Evolutionary conservation across 2,329 filamentous ascomycete genomes (phyloP), one percentile per base, ranked within the genome.

Genomic region (Apiospora arundinis): DNA sequence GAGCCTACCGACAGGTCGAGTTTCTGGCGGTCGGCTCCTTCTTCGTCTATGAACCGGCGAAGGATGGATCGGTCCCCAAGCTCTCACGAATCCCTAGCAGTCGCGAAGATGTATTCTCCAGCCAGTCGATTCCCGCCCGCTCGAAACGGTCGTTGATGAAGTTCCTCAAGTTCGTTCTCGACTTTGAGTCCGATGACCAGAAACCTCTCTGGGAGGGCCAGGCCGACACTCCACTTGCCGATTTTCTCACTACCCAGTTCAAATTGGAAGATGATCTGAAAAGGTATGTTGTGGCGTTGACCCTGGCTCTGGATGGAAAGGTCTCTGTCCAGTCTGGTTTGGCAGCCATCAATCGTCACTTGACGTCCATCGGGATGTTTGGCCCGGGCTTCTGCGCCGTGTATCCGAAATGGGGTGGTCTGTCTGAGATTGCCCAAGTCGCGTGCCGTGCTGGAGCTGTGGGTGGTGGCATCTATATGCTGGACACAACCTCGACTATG

Each of bases 11-110:
- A 28, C 95, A 98, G 83, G 88, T 99, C 66, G 95, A 98, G 79
- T 98, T 98, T 76, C 89, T 96, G 73, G 94, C 95, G 40, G 93
- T 98, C 37, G 95, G 95, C 37, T 95, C 93, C 71, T 98, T 95
- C 90, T 98, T 93, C 88, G 90, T 98, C 70, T 92, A 91, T 78
- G 85, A 87, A 72, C 78, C 82, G 0, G 78, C 78, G 37, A 45
- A 75, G 37, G 73, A 72, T 12, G 76, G 76, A 25, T 74, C 76
- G 18, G 74, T 77, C 21, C 67, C 78, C 48, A 77, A 76, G 52
- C 83, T 97, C 46, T 85, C 87, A 69, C 92, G 92, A 71, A 93
- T 98, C 68, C 95, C 96, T 0, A 95, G 93, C 74, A 95, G 93
- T 40, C 90, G 95, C 75, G 95, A 99, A 83, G 95, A 98, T 82